Base-by-base conservation (phyloP, 192 early-diverging fungal genomes). In the Paraglomus occultum region DNA sequence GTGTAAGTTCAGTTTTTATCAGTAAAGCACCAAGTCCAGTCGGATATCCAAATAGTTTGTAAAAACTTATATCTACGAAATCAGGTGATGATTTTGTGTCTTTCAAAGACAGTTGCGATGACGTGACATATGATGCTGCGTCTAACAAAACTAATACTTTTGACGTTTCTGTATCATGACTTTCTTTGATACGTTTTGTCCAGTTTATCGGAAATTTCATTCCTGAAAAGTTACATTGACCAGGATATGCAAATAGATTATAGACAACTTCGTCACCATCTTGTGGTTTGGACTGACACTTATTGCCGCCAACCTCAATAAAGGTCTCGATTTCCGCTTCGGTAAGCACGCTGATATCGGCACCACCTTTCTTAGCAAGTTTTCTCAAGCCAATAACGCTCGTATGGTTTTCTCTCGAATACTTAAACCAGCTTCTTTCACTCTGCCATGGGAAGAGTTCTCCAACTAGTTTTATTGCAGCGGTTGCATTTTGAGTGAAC, bases 11-110 rank as follows among this genome's bases (percentile, higher is more conserved):
- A 4, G 83, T 82, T 54, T 84, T 78, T 40, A 94, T 71, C 11
- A 95, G 74, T 47, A 95, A 80, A 5, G 83, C 91, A 40, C 92
- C 93, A 6, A 95, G 67, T 3, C 92, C 92, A 18, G 91, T 92
- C 5, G 93, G 93, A 51, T 87, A 89, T 9, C 93, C 93, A 78
- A 95, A 93, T 45, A 93, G 82, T 71, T 95, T 95, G 85, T 95
- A 94, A 76, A 95, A 92, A 6, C 90, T 92, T 44, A 94, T 39
- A 7, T 80, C 82, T 5, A 87, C 72, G 76, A 93, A 94, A 67
- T 93, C 90, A 1, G 86, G 84, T 18, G 79, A 79, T 1, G 73
- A 53, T 0, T 68, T 62, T 22, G 79, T 73, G 15, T 71, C 62
- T 20, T 77, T 73, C 0, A 94, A 82, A 18, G 84, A 77, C 22